Percentiles rank a stretch among this genome's conserved stretches.
Evolutionary conservation across 768 basidiomycete genomes (phyloP).

Genomic region (Mycena leptocephala): DNA sequence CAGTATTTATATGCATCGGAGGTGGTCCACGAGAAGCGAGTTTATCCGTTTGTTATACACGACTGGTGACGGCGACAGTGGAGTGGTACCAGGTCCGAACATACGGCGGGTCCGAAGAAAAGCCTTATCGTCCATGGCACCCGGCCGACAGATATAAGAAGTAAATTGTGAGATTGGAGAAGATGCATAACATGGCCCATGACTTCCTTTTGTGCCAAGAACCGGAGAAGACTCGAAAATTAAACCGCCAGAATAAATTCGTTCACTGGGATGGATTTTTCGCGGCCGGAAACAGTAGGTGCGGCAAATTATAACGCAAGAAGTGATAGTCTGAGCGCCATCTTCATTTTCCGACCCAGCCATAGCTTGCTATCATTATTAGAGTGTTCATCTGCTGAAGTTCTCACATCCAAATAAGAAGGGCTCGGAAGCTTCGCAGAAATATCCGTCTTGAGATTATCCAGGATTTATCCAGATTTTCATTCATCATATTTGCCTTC

Average conservation of each 20-base stretch:
- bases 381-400: too few relatives aligned
- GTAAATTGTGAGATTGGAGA: neutral
- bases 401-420: too few relatives aligned
- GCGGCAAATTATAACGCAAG: neutral
- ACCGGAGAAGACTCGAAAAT: too few relatives aligned
- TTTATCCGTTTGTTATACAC: constrained; percentile 24
- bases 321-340: neutral
- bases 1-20: constrained; percentile 6
- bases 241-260: neutral
- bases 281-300: neutral
- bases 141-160: neutral
- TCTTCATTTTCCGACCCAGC: too few relatives aligned
- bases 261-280: neutral
- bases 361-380: too few relatives aligned
- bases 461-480: neutral
- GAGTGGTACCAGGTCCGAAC: constrained; percentile 3
- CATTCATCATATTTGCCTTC: too few relatives aligned
- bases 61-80: neutral
- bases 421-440: too few relatives aligned
- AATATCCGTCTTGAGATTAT: neutral
- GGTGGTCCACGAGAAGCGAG: constrained; percentile 10
- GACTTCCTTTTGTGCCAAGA: too few relatives aligned
- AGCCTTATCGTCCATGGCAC: neutral
- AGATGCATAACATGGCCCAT: too few relatives aligned
- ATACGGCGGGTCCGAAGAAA: constrained; percentile 25